A percentile compares a stretch with the other conserved stretches of the same genome.
Evolutionary conservation across 768 basidiomycete genomes (phyloP).

Genomic region (Exidia glandulosa): DNA sequence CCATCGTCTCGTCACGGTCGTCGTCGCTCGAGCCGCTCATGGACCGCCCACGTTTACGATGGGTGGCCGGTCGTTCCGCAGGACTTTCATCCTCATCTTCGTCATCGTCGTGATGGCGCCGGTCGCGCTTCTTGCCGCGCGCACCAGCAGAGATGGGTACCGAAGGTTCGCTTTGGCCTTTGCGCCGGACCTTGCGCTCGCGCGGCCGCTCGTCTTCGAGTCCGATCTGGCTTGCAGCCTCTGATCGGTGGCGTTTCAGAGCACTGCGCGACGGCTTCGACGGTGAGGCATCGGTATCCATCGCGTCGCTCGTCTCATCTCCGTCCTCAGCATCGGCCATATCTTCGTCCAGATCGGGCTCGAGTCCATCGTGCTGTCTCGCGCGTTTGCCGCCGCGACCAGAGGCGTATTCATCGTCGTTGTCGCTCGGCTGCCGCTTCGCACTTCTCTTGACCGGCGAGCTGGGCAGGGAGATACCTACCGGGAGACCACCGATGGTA

Average conservation of each 20-base stretch:
- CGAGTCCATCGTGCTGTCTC: conserved; percentile 44
- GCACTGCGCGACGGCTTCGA: conserved; percentile 37
- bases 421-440: conserved; percentile 12
- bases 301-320: conserved; percentile 23
- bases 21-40: background rate
- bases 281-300: conserved; percentile 34
- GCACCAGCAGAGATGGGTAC: background rate
- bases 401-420: conserved; percentile 30
- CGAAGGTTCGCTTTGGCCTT: background rate
- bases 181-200: background rate
- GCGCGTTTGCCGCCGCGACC: conserved; percentile 23
- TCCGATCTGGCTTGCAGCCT: conserved; percentile 61
- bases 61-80: background rate
- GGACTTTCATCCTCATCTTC: background rate
- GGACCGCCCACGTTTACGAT: background rate
- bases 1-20: background rate
- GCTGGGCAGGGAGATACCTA: background rate
- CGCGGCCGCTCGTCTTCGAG: conserved; percentile 37
- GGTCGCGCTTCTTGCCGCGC: background rate
- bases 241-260: conserved; percentile 60
- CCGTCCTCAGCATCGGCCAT: conserved; percentile 36
- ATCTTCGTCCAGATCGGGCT: conserved; percentile 37
- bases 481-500: background rate
- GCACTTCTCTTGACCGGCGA: conserved; percentile 3
- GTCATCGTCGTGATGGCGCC: background rate